phyloP scores from a whole-genome alignment of 345 rosid species.

The Citrus australasica region DNA sequence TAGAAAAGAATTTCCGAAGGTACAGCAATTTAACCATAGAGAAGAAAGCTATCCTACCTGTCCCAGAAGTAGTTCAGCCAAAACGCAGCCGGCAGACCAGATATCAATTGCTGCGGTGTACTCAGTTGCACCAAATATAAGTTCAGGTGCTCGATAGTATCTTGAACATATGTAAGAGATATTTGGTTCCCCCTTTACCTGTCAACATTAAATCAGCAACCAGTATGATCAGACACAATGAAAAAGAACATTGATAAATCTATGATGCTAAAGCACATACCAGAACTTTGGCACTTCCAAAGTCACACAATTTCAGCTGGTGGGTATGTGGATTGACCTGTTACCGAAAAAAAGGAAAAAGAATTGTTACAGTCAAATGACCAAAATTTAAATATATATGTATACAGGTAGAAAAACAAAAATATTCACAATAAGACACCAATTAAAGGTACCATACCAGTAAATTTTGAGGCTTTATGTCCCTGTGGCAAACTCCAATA shows the following conservation, averaged over 20 bases:
- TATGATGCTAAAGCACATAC: slow-evolving; percentile 34
- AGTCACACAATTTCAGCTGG: slow-evolving; percentile 91
- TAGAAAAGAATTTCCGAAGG: background rate
- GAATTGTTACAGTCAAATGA: background rate
- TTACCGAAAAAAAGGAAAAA: slow-evolving; percentile 4
- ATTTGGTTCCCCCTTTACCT: slow-evolving; percentile 97
- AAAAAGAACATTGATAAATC: background rate
- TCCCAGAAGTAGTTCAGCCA: slow-evolving; percentile 91
- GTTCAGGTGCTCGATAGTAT: slow-evolving; percentile 97
- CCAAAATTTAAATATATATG: background rate
- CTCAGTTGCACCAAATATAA: slow-evolving; percentile 95
- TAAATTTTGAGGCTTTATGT: slow-evolving; percentile 96
- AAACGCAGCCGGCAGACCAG: slow-evolving; percentile 98
- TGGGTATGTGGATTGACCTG: slow-evolving; percentile 98
- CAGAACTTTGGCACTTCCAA: slow-evolving; percentile 99
- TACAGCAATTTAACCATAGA: background rate
- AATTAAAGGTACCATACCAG: slow-evolving; percentile 46
- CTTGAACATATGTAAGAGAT: slow-evolving; percentile 96
- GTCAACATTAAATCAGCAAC: slow-evolving; percentile 22
- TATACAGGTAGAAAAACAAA: background rate
- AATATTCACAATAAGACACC: background rate
- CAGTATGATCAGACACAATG: background rate
- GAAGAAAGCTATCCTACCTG: slow-evolving; percentile 47
- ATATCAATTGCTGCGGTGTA: slow-evolving; percentile 95
- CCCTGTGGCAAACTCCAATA: slow-evolving; percentile 94